These are phyloP conservation scores for Acanthamoeba royreba DNA, from an alignment of 208 protist species.

Conservation along the genomic window DNA sequence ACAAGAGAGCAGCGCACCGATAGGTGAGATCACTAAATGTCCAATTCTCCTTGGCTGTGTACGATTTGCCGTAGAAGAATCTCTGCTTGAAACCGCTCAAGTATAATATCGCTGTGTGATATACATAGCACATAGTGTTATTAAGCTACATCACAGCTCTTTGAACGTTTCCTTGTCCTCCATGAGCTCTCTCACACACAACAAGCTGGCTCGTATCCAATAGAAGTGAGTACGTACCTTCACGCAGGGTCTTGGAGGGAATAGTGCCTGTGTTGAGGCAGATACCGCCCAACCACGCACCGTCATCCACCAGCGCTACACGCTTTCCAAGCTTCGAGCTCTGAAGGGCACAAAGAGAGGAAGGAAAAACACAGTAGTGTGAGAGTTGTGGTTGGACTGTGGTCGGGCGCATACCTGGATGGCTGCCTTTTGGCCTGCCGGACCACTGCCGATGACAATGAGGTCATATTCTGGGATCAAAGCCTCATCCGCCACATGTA, in stretches of 20 bases:
- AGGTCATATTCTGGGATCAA: slow-evolving; percentile 17
- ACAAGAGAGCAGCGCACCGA: not conserved
- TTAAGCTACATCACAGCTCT: too few relatives aligned
- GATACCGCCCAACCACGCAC: slow-evolving; percentile 25
- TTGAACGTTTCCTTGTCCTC: too few relatives aligned
- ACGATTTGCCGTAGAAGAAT: slow-evolving; percentile 24
- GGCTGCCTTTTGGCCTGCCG: slow-evolving; percentile 55
- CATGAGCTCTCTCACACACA: too few relatives aligned
- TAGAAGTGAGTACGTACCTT: too few relatives aligned
- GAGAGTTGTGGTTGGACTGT: too few relatives aligned
- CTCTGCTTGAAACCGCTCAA: slow-evolving; percentile 39
- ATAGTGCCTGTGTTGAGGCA: slow-evolving; percentile 58
- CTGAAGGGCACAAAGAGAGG: too few relatives aligned
- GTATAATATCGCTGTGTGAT: slow-evolving; percentile 1
- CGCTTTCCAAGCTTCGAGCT: slow-evolving; percentile 44
- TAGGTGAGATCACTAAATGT: slow-evolving; percentile 12
- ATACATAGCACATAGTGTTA: too few relatives aligned
- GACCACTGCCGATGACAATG: slow-evolving; percentile 30
- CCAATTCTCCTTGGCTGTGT: slow-evolving; percentile 33
- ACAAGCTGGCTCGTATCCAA: too few relatives aligned
- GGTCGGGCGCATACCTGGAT: slow-evolving; percentile 42
- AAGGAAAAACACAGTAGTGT: too few relatives aligned
- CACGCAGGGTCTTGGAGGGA: slow-evolving; percentile 58
- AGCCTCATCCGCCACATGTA: not conserved
- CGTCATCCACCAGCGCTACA: not conserved